phyloP scores from a whole-genome alignment of 495 filamentous ascomycete species.

The Penicillium desertorum region DNA sequence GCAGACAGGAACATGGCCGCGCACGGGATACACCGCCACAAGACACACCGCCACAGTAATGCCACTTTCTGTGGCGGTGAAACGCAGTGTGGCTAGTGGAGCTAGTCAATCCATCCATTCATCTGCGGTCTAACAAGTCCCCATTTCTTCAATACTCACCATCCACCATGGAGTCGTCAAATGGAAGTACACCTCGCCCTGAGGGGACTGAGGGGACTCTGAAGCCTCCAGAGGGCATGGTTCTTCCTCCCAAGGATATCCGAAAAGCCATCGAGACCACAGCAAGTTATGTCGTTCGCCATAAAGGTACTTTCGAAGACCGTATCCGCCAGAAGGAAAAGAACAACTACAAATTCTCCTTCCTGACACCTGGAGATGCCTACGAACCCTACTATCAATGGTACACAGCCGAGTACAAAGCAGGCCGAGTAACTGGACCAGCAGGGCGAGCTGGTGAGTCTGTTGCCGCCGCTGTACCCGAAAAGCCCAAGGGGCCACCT shows the following conservation, averaged over 20 bases:
- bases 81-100: conserved; percentile 2
- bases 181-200: conserved; percentile 52
- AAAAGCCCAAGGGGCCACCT: conserved; percentile 75
- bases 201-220: conserved; percentile 50
- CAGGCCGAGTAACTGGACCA: not conserved
- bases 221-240: conserved; percentile 78
- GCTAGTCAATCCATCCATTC: conserved; percentile 3
- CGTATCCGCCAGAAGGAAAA: conserved; percentile 84
- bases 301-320: conserved; percentile 82
- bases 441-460: conserved; percentile 51
- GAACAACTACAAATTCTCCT: conserved; percentile 87
- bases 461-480: conserved; percentile 53
- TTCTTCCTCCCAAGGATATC: conserved; percentile 83
- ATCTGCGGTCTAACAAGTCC: conserved; percentile 5
- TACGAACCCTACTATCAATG: conserved; percentile 89
- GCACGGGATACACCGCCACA: conserved; percentile 6
- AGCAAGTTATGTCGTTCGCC: conserved; percentile 85
- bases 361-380: conserved; percentile 75
- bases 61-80: not conserved
- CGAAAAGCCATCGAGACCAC: conserved; percentile 88
- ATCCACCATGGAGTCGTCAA: conserved; percentile 52
- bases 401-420: conserved; percentile 36
- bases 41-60: not conserved
- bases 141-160: conserved; percentile 10
- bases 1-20: conserved; percentile 9